Percentiles rank a stretch among this genome's conserved stretches.
Conservation (phyloP, 1,284 basidiomycete genomes). For the Coniophora puteana region DNA sequence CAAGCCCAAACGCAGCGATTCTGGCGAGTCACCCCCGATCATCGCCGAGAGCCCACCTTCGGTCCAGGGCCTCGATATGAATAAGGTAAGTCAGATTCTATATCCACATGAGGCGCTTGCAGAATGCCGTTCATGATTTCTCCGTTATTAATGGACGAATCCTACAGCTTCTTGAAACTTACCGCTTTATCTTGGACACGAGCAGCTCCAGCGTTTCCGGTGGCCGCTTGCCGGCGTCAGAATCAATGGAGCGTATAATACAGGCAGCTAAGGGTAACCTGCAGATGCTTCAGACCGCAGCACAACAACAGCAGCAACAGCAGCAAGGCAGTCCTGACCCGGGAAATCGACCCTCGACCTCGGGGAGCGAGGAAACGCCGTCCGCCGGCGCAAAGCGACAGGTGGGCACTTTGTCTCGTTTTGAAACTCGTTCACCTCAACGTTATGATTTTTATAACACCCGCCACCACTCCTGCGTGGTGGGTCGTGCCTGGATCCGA, state of each 20-base stretch:
- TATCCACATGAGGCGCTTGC: no score
- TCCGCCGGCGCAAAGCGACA: conserved; percentile 41
- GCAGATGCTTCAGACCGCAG: conserved; percentile 44
- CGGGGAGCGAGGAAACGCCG: conserved; percentile 22
- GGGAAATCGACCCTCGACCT: conserved; percentile 16
- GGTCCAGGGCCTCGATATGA: no score
- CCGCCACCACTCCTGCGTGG: no score
- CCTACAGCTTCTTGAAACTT: conserved; percentile 43
- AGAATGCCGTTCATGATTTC: no score
- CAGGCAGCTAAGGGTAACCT: conserved; percentile 49
- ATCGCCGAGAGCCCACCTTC: no score
- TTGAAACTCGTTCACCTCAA: conserved; percentile 11
- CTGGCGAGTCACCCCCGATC: no score
- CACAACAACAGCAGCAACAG: no score
- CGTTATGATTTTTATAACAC: no score
- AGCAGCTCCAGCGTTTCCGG: conserved; percentile 27
- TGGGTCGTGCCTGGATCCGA: no score
- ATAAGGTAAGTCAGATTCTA: no score
- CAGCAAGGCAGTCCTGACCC: conserved; percentile 26
- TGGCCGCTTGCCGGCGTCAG: conserved; percentile 28
- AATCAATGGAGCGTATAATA: conserved; percentile 42
- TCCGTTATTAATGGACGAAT: no score
- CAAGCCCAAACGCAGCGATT: no score
- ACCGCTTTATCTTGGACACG: conserved; percentile 40
- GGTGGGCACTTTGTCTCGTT: conserved; percentile 31